These are phyloP conservation scores for Rhazya stricta DNA, from an alignment of 257 asterid species.

Conservation along the genomic window DNA sequence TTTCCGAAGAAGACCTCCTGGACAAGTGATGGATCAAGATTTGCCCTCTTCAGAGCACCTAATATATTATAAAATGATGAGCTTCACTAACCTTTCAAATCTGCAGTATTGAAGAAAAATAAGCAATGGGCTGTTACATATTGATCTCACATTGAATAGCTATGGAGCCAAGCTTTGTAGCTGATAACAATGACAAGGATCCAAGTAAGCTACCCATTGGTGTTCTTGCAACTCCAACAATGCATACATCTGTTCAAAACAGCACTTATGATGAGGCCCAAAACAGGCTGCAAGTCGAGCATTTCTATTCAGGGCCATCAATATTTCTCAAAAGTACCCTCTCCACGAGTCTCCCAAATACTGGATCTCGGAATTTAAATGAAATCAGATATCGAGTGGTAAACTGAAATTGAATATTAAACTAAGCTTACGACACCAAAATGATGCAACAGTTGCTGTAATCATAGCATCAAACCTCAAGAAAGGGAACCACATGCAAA, in stretches of 20 bases:
- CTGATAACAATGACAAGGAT: constrained; percentile 76
- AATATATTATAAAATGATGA: constrained; percentile 9
- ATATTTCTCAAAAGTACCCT: not conserved
- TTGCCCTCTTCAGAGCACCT: constrained; percentile 93
- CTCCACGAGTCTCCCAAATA: not conserved
- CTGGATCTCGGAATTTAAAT: not conserved
- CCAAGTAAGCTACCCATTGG: constrained; percentile 91
- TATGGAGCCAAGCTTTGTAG: constrained; percentile 90
- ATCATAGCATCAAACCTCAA: not conserved
- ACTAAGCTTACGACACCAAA: not conserved
- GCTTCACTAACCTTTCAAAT: not conserved
- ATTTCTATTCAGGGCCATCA: not conserved
- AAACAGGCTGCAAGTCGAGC: not conserved
- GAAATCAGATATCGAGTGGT: not conserved
- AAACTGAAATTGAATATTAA: not conserved
- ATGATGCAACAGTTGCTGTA: not conserved
- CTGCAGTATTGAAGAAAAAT: not conserved
- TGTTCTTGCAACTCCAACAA: constrained; percentile 94
- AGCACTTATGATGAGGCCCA: constrained; percentile 2
- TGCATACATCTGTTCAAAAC: constrained; percentile 69
- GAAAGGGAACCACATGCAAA: not conserved
- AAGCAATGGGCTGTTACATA: constrained; percentile 3
- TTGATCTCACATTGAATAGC: constrained; percentile 55
- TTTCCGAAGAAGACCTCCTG: constrained; percentile 96
- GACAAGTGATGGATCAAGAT: constrained; percentile 67